These are phyloP conservation scores for Davidsoniella australis DNA, from an alignment of 2,329 filamentous ascomycete genomes.

Conservation along the genomic window DNA sequence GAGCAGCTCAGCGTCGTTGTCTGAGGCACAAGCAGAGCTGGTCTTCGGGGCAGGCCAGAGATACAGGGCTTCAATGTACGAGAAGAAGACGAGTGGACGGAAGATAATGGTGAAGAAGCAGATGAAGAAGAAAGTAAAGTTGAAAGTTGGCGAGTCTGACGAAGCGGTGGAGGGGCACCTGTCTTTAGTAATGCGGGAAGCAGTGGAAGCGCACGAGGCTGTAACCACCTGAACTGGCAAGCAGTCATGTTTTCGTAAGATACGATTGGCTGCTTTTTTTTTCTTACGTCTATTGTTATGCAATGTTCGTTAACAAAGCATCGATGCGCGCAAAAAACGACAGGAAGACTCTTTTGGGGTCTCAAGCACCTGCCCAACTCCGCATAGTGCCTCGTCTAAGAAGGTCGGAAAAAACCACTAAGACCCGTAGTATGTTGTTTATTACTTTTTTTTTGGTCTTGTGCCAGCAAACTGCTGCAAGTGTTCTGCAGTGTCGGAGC, in stretches of 20 bases:
- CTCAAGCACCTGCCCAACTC: constrained; percentile 9
- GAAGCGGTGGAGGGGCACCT: neutral
- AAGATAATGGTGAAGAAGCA: neutral
- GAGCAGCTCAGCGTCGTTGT: constrained; percentile 3
- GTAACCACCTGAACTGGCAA: constrained; percentile 6
- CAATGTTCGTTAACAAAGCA: neutral
- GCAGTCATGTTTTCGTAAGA: constrained; percentile 5
- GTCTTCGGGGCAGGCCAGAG: neutral
- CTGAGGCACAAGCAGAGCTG: neutral
- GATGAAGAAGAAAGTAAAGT: constrained; percentile 4
- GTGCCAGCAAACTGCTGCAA: neutral
- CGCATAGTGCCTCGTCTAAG: constrained; percentile 1
- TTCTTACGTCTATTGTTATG: neutral
- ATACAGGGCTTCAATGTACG: neutral
- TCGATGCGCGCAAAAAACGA: neutral
- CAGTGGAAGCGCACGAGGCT: constrained; percentile 11
- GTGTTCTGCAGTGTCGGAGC: neutral
- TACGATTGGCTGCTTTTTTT: constrained; percentile 1
- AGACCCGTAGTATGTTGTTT: no score
- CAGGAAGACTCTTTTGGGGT: neutral
- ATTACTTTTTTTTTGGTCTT: neutral
- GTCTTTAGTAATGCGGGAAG: constrained; percentile 6
- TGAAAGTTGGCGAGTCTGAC: constrained; percentile 1
- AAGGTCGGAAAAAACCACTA: no score
- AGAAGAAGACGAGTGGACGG: neutral